phyloP scores from a whole-genome alignment of 805 yeast genomes.

The Candida maltosa region DNA sequence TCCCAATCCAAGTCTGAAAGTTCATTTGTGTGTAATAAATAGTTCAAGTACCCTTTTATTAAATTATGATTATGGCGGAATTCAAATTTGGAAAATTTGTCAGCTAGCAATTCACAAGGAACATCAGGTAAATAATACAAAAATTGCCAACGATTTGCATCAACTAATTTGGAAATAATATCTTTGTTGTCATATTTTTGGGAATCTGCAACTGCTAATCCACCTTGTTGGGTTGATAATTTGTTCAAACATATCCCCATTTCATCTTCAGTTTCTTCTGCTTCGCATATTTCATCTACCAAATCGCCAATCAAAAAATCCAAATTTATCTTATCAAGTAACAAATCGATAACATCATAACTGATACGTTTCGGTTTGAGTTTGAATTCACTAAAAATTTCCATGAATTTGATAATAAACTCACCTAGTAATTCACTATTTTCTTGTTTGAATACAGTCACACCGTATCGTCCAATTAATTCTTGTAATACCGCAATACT shows the following conservation, averaged over 20 bases:
- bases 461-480: conserved; percentile 71
- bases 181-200: neutral
- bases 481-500: conserved; percentile 88
- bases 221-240: conserved; percentile 4
- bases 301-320: conserved; percentile 3
- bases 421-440: conserved; percentile 19
- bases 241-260: conserved; percentile 6
- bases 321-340: conserved; percentile 7
- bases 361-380: neutral
- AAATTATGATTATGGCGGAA: conserved; percentile 25
- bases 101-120: neutral
- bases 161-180: conserved; percentile 2
- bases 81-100: too few species aligned
- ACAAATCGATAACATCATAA: conserved; percentile 5
- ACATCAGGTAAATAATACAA: conserved; percentile 5
- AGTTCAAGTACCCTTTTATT: conserved; percentile 34
- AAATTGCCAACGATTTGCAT: conserved; percentile 4
- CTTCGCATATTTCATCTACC: conserved; percentile 3
- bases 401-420: conserved; percentile 50
- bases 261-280: neutral
- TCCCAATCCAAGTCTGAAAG: conserved; percentile 13
- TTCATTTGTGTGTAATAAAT: conserved; percentile 8
- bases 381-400: conserved; percentile 39
- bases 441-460: conserved; percentile 23
- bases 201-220: conserved; percentile 1